Evolutionary conservation across 768 basidiomycete genomes (phyloP), one percentile per base, ranked within the genome.

Genomic region (Asterophora parasitica): DNA sequence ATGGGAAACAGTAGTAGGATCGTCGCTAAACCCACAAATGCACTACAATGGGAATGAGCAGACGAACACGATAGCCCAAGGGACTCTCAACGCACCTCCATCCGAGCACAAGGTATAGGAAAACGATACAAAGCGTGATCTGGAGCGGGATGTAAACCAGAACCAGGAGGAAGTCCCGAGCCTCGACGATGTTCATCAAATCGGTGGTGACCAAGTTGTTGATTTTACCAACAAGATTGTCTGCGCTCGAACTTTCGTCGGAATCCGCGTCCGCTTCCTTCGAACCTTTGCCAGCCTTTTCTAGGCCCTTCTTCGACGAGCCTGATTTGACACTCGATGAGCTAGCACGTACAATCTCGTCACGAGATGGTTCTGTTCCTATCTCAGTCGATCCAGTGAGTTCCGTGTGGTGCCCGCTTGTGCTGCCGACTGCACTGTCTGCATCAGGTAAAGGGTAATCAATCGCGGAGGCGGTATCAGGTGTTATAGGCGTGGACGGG

Each of bases 191-290:
- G 48, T 66, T 67, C 28, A 48, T 52, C 50, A 74, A 38, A 62
- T 91, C 88, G 1, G 82, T 81, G 7, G 85, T 81, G 28, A 87
- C 77, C 5, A 89, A 65, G 46, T 88, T 90, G 61, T 85, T 90
- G 60, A 91, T 82, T 59, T 79, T 85, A 8, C 89, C 88, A 31
- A 81, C 76, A 15, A 87, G 63, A 57, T 83, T 82, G 7, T 65
- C 66, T 9, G 64, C 60, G 38, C 65, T 65, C 4, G 55, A 53
- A 32, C 38, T 44, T 33, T 39, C 42, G 15, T 51, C 54, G 5
- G 23, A 15, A 17, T 55, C 47, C 8, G 39, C 42, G 17, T 55
- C 47, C 7, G 39, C 43, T 23, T 23, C 49, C 8, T 52, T 51
- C 30, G 46, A 15, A 19, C 53, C 15, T 31, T 49, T 27, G 10